These are phyloP conservation scores for Claviceps humidiphila DNA, from an alignment of 2,329 filamentous ascomycete species.

Conservation along the genomic window DNA sequence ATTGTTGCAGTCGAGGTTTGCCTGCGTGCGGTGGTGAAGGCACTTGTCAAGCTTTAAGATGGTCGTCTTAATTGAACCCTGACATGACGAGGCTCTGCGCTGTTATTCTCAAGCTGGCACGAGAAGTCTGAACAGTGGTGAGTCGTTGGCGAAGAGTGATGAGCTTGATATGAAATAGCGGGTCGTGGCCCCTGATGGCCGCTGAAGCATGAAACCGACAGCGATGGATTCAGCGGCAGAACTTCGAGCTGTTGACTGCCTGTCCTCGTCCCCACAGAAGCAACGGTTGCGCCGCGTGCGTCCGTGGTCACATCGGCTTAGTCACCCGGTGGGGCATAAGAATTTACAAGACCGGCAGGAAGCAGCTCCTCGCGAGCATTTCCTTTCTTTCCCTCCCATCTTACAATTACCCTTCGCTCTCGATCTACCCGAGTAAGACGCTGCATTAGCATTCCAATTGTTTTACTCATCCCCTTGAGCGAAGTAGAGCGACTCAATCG, in stretches of 20 bases:
- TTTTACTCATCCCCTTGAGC: slow-evolving; percentile 28
- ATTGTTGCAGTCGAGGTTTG: slow-evolving; percentile 6
- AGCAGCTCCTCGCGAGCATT: background rate
- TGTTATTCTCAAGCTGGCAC: background rate
- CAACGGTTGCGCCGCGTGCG: background rate
- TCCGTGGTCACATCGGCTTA: background rate
- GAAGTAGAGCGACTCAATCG: slow-evolving; percentile 39
- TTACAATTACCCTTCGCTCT: slow-evolving; percentile 33
- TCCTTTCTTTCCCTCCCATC: slow-evolving; percentile 26
- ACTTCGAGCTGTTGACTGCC: no score
- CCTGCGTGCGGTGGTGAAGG: slow-evolving; percentile 6
- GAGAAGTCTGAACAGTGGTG: background rate
- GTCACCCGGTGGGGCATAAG: slow-evolving; percentile 1
- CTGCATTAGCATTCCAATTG: slow-evolving; percentile 17
- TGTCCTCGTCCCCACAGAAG: no score
- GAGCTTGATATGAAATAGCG: slow-evolving; percentile 2
- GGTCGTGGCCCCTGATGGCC: background rate
- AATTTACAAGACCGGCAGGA: background rate
- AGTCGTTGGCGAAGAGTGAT: slow-evolving; percentile 1
- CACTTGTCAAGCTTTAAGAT: slow-evolving; percentile 4
- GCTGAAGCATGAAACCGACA: background rate
- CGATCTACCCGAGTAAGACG: slow-evolving; percentile 20
- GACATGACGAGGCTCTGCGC: slow-evolving; percentile 1
- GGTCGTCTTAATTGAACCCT: background rate
- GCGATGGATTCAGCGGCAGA: background rate